phyloP scores from a whole-genome alignment of 768 basidiomycete genomes.

The Lentinus brumalis region DNA sequence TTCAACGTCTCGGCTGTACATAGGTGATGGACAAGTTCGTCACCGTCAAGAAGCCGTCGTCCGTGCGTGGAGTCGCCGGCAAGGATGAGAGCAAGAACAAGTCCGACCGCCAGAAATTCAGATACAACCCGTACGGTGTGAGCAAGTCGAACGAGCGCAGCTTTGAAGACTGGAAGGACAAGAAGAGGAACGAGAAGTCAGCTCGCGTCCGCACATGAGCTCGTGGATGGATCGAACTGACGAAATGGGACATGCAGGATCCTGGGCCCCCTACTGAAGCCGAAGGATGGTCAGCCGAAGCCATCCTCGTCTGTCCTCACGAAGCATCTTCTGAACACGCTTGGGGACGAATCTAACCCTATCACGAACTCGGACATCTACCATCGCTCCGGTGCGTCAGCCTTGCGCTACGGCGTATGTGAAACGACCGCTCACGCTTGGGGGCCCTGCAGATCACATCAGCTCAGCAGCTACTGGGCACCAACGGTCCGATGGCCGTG shows the following conservation, averaged over 20 bases:
- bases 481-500: constrained; percentile 32
- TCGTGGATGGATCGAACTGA: not conserved
- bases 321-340: constrained; percentile 59
- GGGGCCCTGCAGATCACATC: constrained; percentile 48
- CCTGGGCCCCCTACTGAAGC: constrained; percentile 32
- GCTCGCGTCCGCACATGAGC: not conserved
- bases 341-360: constrained; percentile 69
- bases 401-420: not conserved
- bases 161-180: constrained; percentile 32
- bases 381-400: constrained; percentile 56
- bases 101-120: constrained; percentile 23
- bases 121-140: constrained; percentile 33
- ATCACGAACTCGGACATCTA: constrained; percentile 73
- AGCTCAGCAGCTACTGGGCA: constrained; percentile 57
- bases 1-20: not conserved
- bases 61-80: constrained; percentile 4
- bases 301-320: constrained; percentile 51
- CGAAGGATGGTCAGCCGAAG: constrained; percentile 31
- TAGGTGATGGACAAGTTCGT: constrained; percentile 37
- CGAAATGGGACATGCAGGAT: constrained; percentile 23
- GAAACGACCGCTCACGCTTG: constrained; percentile 1
- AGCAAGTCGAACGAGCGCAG: constrained; percentile 26
- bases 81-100: constrained; percentile 19
- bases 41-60: constrained; percentile 27
- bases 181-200: constrained; percentile 27